A percentile compares a stretch with the other conserved stretches of the same genome.
Evolutionary conservation across 352 stramenopile species (phyloP).

Genomic region (Globisporangium solare): DNA sequence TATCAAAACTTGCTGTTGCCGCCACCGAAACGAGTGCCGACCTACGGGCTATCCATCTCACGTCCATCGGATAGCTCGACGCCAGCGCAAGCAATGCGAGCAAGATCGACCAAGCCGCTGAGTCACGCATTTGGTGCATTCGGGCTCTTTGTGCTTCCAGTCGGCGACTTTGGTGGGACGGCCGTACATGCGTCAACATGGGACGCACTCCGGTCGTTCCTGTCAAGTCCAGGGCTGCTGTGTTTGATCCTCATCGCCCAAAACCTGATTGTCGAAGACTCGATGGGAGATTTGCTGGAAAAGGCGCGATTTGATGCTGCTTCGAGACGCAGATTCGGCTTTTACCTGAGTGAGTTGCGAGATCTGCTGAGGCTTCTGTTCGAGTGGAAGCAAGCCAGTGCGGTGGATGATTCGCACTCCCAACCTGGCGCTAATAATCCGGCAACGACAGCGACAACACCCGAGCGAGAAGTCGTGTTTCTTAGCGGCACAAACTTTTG

Average conservation of each 20-base stretch:
- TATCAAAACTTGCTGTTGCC: conserved; percentile 52
- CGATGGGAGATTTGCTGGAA: conserved; percentile 36
- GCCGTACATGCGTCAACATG: conserved; percentile 22
- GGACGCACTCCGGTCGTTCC: conserved; percentile 24
- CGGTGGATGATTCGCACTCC: neutral
- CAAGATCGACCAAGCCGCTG: conserved; percentile 22
- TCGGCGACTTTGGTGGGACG: conserved; percentile 11
- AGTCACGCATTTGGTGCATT: conserved; percentile 35
- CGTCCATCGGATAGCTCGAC: neutral
- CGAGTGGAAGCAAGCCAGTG: conserved; percentile 26
- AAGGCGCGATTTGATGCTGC: conserved; percentile 28
- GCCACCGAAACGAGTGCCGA: conserved; percentile 31
- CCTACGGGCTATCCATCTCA: neutral
- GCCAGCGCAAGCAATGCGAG: neutral
- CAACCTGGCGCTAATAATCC: neutral
- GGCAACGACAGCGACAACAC: conserved; percentile 1
- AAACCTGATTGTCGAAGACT: conserved; percentile 42
- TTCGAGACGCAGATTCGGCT: conserved; percentile 35
- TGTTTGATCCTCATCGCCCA: conserved; percentile 31
- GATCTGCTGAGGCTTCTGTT: conserved; percentile 34
- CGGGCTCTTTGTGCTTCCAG: conserved; percentile 47
- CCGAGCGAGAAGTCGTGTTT: conserved; percentile 23
- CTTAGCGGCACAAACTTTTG: conserved; percentile 25
- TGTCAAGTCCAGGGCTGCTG: conserved; percentile 30
- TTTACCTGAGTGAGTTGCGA: conserved; percentile 35